Conservation (phyloP, 768 basidiomycete species). For the Leccinum broughii region DNA sequence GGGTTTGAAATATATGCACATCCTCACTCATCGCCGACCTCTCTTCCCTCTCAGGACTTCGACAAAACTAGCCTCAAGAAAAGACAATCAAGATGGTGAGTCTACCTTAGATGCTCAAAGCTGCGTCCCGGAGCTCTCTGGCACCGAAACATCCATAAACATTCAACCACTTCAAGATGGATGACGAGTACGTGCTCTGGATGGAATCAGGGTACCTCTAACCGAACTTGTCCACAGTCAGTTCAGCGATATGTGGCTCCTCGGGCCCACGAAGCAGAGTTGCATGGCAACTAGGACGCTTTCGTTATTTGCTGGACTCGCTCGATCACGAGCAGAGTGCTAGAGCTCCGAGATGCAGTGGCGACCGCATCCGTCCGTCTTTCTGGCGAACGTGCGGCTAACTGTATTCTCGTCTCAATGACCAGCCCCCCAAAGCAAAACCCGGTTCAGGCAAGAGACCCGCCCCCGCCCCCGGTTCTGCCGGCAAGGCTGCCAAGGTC, state of each 20-base stretch:
- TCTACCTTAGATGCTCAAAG: slow-evolving; percentile 17
- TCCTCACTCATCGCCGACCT: slow-evolving; percentile 1
- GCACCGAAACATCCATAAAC: slow-evolving; percentile 39
- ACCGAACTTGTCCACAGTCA: slow-evolving; percentile 20
- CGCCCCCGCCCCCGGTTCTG: slow-evolving; percentile 80
- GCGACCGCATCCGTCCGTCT: slow-evolving; percentile 28
- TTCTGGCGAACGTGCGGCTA: slow-evolving; percentile 30
- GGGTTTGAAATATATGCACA: slow-evolving; percentile 11
- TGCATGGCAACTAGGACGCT: slow-evolving; percentile 39
- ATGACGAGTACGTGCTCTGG: slow-evolving; percentile 48
- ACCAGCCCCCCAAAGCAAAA: slow-evolving; percentile 80
- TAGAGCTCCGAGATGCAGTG: slow-evolving; percentile 55
- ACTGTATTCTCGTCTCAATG: slow-evolving; percentile 79
- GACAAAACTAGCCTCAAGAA: slow-evolving; percentile 39
- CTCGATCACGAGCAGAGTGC: slow-evolving; percentile 34
- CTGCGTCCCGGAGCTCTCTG: slow-evolving; percentile 40
- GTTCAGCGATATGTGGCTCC: slow-evolving; percentile 23
- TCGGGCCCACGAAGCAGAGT: slow-evolving; percentile 39
- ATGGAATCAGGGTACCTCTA: slow-evolving; percentile 34
- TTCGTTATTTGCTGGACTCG: slow-evolving; percentile 43
- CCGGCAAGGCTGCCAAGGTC: slow-evolving; percentile 68
- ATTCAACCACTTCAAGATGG: slow-evolving; percentile 39
- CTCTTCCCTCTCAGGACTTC: slow-evolving; percentile 20
- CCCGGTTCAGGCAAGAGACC: slow-evolving; percentile 78
- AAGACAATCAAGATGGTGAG: slow-evolving; percentile 54